Conservation (phyloP, 805 yeast genomes). For the Kodamaea kaohsiungensis region DNA sequence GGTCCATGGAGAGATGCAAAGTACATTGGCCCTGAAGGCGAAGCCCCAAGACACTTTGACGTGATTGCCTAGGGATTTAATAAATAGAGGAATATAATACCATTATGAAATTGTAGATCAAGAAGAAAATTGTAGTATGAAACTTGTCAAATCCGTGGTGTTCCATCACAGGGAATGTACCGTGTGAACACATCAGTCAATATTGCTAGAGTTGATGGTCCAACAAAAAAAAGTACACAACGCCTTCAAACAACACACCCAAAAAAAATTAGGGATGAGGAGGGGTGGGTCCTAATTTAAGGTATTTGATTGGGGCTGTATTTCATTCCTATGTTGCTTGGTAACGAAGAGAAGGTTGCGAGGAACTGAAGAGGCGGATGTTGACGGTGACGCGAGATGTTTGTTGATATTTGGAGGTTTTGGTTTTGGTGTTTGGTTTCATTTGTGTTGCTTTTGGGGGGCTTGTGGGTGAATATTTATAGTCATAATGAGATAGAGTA, state of each 20-base stretch:
- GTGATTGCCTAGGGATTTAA: not conserved
- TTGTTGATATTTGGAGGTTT: no score
- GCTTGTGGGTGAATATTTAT: no score
- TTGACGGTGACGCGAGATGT: no score
- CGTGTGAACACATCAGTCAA: not conserved
- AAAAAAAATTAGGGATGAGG: not conserved
- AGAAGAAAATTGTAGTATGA: not conserved
- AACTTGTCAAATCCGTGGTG: no score
- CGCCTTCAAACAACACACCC: not conserved
- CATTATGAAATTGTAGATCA: not conserved
- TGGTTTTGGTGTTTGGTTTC: no score
- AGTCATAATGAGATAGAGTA: no score
- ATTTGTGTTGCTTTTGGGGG: no score
- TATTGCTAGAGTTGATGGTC: not conserved
- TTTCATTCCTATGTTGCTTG: not conserved
- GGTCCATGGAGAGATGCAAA: constrained; percentile 97
- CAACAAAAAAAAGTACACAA: not conserved
- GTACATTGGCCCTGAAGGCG: constrained; percentile 93
- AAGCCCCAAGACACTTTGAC: constrained; percentile 62
- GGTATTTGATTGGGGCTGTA: not conserved
- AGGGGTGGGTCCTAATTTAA: not conserved
- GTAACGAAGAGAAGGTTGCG: not conserved
- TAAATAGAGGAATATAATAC: constrained; percentile 7
- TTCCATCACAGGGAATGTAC: no score
- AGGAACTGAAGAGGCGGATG: no score